Evolutionary conservation across 106 monocot species (phyloP), one percentile per base, ranked within the genome.

Genomic region (Allium sativum): DNA sequence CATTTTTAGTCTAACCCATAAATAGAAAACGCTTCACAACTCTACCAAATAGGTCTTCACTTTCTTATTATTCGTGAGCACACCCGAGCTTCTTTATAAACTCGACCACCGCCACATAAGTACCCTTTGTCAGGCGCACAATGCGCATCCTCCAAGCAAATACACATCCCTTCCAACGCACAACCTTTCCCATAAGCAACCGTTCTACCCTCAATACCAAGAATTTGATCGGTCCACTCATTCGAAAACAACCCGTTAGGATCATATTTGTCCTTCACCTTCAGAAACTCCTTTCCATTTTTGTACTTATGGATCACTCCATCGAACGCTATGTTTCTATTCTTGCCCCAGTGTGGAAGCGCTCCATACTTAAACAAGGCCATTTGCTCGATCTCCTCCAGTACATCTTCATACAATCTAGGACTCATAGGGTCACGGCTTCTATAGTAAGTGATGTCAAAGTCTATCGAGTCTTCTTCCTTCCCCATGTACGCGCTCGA

Each of bases 311-410:
- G 22, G 3, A 53, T 61, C 52, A 67, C 84, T 0, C 78, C 81
- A 9, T 78, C 68, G 51, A 84, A 92, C 9, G 78, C 92, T 0
- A 81, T 12, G 11, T 60, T 14, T 16, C 60, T 12, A 16, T 60
- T 60, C 60, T 60, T 60, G 1, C 40, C 60, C 6, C n/a, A 43
- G 20, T 60, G 60, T 9, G 60, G 60, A 6, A 44, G 43, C 43
- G 76, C 87, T 1, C 69, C 76, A 53, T 92, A 92, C 72, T 84
- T 87, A 72, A 84, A 72, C 55, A 87, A 11, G 10, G 73, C 78
- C 83, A 92, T 92, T 68, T 92, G 92, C 71, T 92, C 87, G 6
- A 92, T 70, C 78, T 92, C 92, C 41, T 92, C 86, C 0, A 86
- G 0, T 8, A 83, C 55, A 53, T 81, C 91, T 52, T 81, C 66